phyloP scores from a whole-genome alignment of 2,329 filamentous ascomycete genomes.

The Rhexocercosporidium sp. region DNA sequence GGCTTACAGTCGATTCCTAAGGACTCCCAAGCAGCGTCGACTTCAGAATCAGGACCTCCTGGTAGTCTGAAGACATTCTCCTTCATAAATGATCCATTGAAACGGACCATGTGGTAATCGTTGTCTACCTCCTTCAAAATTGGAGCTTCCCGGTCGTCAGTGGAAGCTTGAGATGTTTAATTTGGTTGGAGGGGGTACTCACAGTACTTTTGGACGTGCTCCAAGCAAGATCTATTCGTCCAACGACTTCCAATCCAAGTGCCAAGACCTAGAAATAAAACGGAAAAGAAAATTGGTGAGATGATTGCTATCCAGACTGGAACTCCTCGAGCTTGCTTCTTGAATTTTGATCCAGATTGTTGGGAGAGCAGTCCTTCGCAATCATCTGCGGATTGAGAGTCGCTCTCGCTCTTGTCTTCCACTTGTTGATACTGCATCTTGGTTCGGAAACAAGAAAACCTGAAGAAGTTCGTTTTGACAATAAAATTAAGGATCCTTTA shows the following conservation, averaged over 20 bases:
- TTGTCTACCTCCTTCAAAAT: slow-evolving; percentile 49
- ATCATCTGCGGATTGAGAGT: slow-evolving; percentile 26
- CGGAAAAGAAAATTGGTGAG: slow-evolving; percentile 21
- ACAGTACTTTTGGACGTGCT: slow-evolving; percentile 37
- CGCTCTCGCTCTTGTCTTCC: slow-evolving; percentile 27
- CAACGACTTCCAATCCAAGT: slow-evolving; percentile 32
- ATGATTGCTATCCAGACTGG: slow-evolving; percentile 20
- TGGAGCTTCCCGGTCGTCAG: slow-evolving; percentile 36
- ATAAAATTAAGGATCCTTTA: not conserved
- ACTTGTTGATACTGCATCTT: slow-evolving; percentile 27
- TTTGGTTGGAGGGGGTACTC: not conserved
- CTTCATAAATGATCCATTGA: slow-evolving; percentile 59
- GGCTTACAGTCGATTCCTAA: slow-evolving; percentile 56
- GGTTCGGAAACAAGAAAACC: not conserved
- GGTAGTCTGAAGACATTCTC: slow-evolving; percentile 55
- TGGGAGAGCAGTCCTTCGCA: slow-evolving; percentile 28
- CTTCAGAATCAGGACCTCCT: slow-evolving; percentile 48
- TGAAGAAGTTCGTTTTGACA: not conserved
- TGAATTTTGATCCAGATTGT: slow-evolving; percentile 16
- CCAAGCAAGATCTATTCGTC: slow-evolving; percentile 26
- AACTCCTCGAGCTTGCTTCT: slow-evolving; percentile 10
- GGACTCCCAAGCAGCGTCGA: slow-evolving; percentile 57
- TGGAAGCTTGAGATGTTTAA: not conserved
- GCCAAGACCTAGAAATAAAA: slow-evolving; percentile 27
- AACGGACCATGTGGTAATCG: slow-evolving; percentile 48